Base-by-base conservation (phyloP, 1,284 basidiomycete species). In the Fistulinella cinereoalba region DNA sequence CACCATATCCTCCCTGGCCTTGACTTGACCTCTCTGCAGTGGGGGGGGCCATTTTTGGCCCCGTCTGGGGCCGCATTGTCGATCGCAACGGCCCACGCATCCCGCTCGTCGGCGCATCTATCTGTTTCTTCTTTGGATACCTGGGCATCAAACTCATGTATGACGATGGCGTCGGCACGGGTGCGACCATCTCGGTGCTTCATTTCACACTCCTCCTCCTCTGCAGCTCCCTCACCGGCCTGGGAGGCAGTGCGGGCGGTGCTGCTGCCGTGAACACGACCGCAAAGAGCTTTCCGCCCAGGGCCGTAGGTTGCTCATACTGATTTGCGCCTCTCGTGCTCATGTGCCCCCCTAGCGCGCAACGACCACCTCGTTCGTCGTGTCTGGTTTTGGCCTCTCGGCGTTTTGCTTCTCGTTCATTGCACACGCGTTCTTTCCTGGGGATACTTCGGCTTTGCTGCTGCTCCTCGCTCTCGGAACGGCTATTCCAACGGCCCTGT, bases 321-420 rank as follows among this genome's bases (percentile, higher is more conserved):
- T 31, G 5, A 10, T 15, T 31, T 12, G 11, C 66, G 13, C 28
- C 19, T 16, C 41, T n/a, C n/a, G n/a, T n/a, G n/a, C n/a, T n/a
- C n/a, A 44, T 39, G 41, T 41, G 36, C 16, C 40, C n/a, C 44
- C 12, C 25, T 31, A 83, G 83, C 74, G 88, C 29, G 88, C 83
- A 2, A 80, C 83, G 0, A 79, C 83, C 1, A 88, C 85, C 2
- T 84, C 83, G 3, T 61, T 88, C 13, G 88, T 92, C 18, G 69
- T 90, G 15, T 87, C 87, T 0, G 89, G 87, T n/a, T 90, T 90
- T 50, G 90, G 90, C 0, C 74, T 92, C 6, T 89, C 85, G 10
- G 90, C 89, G 0, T 91, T 92, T 67, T 71, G 85, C 47, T 92
- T 92, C 68, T 84, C 85, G 18, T 74, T 79, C 0, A 62, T 89